Evolutionary conservation across 192 early-diverging fungal genomes (phyloP), one percentile per base, ranked within the genome.

Genomic region (Coemansia sp.): DNA sequence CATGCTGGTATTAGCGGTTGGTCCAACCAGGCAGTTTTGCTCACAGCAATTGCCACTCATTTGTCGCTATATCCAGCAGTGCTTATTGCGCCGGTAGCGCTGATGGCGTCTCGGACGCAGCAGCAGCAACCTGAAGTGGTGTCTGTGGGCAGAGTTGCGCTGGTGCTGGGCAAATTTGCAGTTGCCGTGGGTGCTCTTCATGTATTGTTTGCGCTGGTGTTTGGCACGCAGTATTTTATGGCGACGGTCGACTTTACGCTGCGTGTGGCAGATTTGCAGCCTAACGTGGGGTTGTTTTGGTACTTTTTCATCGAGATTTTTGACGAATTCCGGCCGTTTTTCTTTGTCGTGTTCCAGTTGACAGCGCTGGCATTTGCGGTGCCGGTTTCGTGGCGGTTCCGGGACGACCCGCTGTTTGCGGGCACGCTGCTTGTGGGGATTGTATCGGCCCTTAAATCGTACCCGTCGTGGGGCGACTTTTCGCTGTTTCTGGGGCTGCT

Each of bases 231-330:
- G 42, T 68, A 60, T 36, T 73, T 74, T 65, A 10, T 53, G 4
- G 65, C 69, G 8, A 66, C 64, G 0, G 47, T 76, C 14, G 66
- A 77, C 33, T 70, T 77, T 53, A 71, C 65, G 10, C 59, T 94
- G 30, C 63, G 80, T 3, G 89, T 94, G 13, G 74, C 83, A 33
- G 97, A 99, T 51, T 68, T 99, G 59, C 89, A 89, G n/a, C 97
- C 95, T 2, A 99, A 95, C 71, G 81, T 96, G 21, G 97, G 97
- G 5, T 64, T 97, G 48, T 96, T 84, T 61, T 99, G 97, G 97
- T 99, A 99, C 77, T 95, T 99, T 73, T 95, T 97, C 74, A 97
- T 92, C 45, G 97, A 99, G 68, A 94, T 99, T 70, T 99, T 99
- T 81, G 95, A 99, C 65, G 90, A 95, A 52, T 99, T 97, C 82